Percentiles rank a stretch among this genome's conserved stretches.
phyloP scores from a whole-genome alignment of 2,329 filamentous ascomycete genomes.

The Volutella citrinella region DNA sequence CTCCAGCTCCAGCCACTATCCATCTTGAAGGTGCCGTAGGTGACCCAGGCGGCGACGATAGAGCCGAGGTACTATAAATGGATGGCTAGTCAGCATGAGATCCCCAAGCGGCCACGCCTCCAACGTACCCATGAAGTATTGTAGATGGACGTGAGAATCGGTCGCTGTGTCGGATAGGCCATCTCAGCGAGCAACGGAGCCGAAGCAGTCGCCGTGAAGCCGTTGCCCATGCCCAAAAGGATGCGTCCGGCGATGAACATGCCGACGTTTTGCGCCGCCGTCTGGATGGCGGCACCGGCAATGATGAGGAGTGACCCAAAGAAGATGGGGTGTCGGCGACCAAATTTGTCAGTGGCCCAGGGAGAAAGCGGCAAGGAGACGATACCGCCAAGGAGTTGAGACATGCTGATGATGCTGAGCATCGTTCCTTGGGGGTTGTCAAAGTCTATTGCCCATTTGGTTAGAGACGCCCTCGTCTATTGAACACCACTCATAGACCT shows the following conservation, averaged over 20 bases:
- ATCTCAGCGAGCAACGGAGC: conserved; percentile 31
- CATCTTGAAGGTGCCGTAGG: conserved; percentile 20
- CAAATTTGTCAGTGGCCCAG: conserved; percentile 32
- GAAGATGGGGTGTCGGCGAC: conserved; percentile 19
- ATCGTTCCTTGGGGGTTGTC: conserved; percentile 24
- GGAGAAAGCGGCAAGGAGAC: conserved; percentile 28
- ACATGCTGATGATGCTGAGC: conserved; percentile 28
- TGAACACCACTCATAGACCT: no score
- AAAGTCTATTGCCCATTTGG: no score
- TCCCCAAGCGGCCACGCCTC: no score
- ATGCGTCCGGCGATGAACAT: conserved; percentile 29
- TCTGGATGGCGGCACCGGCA: conserved; percentile 23
- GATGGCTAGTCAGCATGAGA: no score
- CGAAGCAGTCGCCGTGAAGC: conserved; percentile 25
- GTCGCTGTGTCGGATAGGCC: conserved; percentile 30
- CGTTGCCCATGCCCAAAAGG: conserved; percentile 26
- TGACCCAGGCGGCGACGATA: conserved; percentile 25
- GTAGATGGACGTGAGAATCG: conserved; percentile 43
- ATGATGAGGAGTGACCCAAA: conserved; percentile 17
- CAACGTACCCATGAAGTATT: conserved; percentile 33
- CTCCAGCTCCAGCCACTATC: conserved; percentile 22
- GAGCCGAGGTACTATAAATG: conserved; percentile 33
- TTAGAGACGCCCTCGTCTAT: no score
- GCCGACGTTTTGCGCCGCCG: conserved; percentile 14
- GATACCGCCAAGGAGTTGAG: conserved; percentile 32